A percentile compares a stretch with the other conserved stretches of the same genome.
These are phyloP conservation scores for Pseudogymnoascus sp. DNA, from an alignment of 2,329 filamentous ascomycete species.

Conservation along the genomic window DNA sequence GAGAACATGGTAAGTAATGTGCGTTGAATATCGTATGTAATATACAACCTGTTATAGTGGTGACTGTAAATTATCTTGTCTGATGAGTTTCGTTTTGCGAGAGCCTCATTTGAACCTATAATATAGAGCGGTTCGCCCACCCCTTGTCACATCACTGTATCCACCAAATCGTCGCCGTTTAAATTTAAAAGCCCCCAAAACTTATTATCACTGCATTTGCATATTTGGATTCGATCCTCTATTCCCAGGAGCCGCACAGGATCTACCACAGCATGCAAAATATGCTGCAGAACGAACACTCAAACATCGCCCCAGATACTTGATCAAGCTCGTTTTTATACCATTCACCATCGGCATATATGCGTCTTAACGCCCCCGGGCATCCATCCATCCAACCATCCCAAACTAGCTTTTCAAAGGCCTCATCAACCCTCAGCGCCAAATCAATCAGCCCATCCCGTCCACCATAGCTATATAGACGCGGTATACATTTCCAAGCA, in stretches of 20 bases:
- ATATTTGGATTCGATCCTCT: not conserved
- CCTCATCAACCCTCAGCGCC: not conserved
- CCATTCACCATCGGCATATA: not conserved
- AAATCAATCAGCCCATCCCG: not conserved
- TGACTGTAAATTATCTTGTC: not conserved
- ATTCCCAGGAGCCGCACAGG: not conserved
- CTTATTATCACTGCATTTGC: not conserved
- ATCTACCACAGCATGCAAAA: not conserved
- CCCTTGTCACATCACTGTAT: not conserved
- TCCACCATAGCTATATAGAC: not conserved
- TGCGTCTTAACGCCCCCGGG: not conserved
- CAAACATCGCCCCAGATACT: not conserved
- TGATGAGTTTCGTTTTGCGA: not conserved
- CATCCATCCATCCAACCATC: not conserved
- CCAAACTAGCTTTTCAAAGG: not conserved
- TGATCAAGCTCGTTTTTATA: not conserved
- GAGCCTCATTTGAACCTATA: not conserved
- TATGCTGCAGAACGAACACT: not conserved
- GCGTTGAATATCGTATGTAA: not conserved
- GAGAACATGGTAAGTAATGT: not conserved
- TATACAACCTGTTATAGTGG: not conserved
- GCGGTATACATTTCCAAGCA: not conserved
- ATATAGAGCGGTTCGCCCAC: not conserved
- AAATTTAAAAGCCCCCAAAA: not conserved
- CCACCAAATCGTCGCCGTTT: not conserved